Base-by-base conservation (phyloP, 2,329 filamentous ascomycete species). In the Xylaria sp. region DNA sequence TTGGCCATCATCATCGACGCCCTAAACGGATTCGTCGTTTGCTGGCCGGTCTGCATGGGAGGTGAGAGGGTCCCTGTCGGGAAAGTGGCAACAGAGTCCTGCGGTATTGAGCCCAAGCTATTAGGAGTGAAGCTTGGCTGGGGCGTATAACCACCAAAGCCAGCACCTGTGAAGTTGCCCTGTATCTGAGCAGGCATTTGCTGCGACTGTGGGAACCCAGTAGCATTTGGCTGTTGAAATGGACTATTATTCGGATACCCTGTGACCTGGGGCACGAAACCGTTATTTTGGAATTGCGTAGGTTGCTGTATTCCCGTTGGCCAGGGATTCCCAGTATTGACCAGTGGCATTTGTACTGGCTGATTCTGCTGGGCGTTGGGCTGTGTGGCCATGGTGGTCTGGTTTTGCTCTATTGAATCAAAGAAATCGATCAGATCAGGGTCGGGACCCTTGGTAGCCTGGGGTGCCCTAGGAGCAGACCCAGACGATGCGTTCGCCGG, bases 391-490 rank as follows among this genome's bases (percentile, higher is more conserved):
- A 92, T 86, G 1, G 89, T 82, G 54, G 91, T 91, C 75, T 95
- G 92, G 67, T 94, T 93, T 73, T 92, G 88, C 73, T 97, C 94
- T 71, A 96, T 97, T 5, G 92, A 94, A 73, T 90, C 94, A 76
- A 97, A 97, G 78, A 96, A 97, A 80, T 94, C 95, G 73, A 96
- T 98, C 64, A 96, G 82, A 80, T 96, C 91, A 28, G 89, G 87
- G 69, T 86, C 88, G 28, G 89, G 87, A 1, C 85, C 88, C 76
- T 90, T 92, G 37, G 78, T 76, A 2, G 79, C 76, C 67, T 78
- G 79, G 11, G 77, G 69, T 7, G 83, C 77, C 68, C 84, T 84
- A 38, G 81, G 70, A 60, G 67, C 63, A 19, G 74, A 68, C 25
- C 73, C 58, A 59, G 71, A 70, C 45, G 76, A 69, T 38, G 73